phyloP scores from a whole-genome alignment of 345 rosid genomes.

The Atalantia buxifolia region DNA sequence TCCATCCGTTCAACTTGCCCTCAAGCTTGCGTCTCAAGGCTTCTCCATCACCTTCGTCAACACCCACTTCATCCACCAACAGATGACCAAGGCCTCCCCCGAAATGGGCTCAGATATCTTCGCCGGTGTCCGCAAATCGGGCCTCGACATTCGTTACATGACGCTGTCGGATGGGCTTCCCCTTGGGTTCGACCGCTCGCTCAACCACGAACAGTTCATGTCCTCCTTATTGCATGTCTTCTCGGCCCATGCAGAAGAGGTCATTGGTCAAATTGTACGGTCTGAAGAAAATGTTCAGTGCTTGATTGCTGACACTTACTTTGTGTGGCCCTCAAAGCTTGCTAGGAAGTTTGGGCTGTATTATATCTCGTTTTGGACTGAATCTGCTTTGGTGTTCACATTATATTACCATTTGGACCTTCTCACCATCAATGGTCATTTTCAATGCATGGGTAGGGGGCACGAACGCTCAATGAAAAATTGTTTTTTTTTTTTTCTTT shows the following conservation, averaged over 20 bases:
- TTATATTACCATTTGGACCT: slow-evolving; percentile 56
- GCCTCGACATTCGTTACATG: slow-evolving; percentile 48
- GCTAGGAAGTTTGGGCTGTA: slow-evolving; percentile 41
- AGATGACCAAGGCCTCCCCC: slow-evolving; percentile 27
- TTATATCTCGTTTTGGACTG: slow-evolving; percentile 69
- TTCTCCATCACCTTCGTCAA: slow-evolving; percentile 57
- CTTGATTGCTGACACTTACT: slow-evolving; percentile 62
- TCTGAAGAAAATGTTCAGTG: slow-evolving; percentile 36
- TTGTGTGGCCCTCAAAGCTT: slow-evolving; percentile 55
- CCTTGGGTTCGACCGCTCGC: slow-evolving; percentile 48
- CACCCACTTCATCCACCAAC: slow-evolving; percentile 58
- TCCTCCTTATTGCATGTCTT: slow-evolving; percentile 49
- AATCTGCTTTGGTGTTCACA: slow-evolving; percentile 56
- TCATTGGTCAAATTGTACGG: slow-evolving; percentile 21
- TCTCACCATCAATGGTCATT: slow-evolving; percentile 51
- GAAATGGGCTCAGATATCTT: slow-evolving; percentile 31
- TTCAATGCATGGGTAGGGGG: slow-evolving; percentile 38
- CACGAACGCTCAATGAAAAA: too few relatives aligned
- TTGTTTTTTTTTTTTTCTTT: not conserved
- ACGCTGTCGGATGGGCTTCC: slow-evolving; percentile 62
- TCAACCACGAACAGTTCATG: slow-evolving; percentile 60
- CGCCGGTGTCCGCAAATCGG: slow-evolving; percentile 23
- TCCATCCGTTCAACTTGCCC: slow-evolving; percentile 39
- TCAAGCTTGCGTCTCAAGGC: slow-evolving; percentile 41
- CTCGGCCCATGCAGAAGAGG: slow-evolving; percentile 51